Percentiles rank a stretch among this genome's conserved stretches.
Evolutionary conservation across 306 rosid genomes (phyloP).

Genomic region (Rubus idaeus): DNA sequence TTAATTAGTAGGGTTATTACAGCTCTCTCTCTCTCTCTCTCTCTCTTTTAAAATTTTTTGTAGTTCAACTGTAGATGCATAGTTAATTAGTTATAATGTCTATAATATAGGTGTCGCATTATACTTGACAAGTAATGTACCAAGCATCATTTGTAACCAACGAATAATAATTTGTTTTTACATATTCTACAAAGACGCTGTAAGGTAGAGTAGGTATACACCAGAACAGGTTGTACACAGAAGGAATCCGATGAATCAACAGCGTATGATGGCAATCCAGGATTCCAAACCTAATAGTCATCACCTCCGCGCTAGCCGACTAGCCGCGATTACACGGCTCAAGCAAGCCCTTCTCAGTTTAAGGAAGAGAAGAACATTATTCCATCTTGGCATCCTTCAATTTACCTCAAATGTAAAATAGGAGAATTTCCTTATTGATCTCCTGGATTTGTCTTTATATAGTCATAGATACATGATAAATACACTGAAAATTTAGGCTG

Average conservation of each 20-base stretch:
- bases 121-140: no score
- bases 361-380: constrained; percentile 8
- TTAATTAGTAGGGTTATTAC: no score
- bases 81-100: no score
- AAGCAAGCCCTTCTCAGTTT: neutral
- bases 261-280: neutral
- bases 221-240: neutral
- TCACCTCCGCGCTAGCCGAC: neutral
- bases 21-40: no score
- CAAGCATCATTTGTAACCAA: no score
- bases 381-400: constrained; percentile 3
- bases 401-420: constrained; percentile 10
- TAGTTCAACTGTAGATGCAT: no score
- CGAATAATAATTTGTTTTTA: neutral
- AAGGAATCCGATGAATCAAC: neutral
- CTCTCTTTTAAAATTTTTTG: no score
- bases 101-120: neutral
- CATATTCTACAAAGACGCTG: neutral
- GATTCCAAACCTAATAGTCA: neutral
- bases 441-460: constrained; percentile 15
- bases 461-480: constrained; percentile 13
- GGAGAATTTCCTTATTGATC: neutral
- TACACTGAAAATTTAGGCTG: constrained; percentile 26
- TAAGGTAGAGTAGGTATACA: neutral
- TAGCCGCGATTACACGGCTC: neutral